Percentiles rank a stretch among this genome's conserved stretches.
These are phyloP conservation scores for Backusella sp. DNA, from an alignment of 192 early-diverging fungal species.

Conservation along the genomic window DNA sequence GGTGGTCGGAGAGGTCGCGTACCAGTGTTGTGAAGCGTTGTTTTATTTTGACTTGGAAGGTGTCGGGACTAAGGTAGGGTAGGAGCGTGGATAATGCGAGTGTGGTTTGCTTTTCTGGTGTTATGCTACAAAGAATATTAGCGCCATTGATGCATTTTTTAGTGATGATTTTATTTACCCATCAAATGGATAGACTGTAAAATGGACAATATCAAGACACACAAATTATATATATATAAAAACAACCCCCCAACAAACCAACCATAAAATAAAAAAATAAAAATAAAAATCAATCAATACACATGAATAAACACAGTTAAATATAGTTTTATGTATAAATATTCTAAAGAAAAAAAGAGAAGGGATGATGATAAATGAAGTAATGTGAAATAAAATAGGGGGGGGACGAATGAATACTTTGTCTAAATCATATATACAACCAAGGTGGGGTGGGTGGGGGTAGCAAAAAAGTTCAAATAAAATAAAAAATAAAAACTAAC, in stretches of 20 bases:
- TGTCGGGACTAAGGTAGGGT: neutral
- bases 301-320: neutral
- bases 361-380: neutral
- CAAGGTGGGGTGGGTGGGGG: neutral
- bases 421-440: neutral
- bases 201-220: neutral
- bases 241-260: neutral
- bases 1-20: neutral
- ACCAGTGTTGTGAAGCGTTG: neutral
- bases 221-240: neutral
- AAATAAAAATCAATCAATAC: neutral
- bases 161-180: neutral
- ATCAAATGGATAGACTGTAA: neutral
- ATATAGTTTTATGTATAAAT: neutral
- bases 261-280: neutral
- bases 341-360: neutral
- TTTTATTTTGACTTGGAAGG: neutral
- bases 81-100: neutral
- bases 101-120: neutral
- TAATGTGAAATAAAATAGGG: neutral
- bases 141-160: no score
- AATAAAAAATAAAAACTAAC: slow-evolving; percentile 29
- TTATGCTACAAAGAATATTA: neutral
- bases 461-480: neutral
- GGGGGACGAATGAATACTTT: neutral